Conservation (phyloP, 192 early-diverging fungal genomes). For the Backusella westeae region DNA sequence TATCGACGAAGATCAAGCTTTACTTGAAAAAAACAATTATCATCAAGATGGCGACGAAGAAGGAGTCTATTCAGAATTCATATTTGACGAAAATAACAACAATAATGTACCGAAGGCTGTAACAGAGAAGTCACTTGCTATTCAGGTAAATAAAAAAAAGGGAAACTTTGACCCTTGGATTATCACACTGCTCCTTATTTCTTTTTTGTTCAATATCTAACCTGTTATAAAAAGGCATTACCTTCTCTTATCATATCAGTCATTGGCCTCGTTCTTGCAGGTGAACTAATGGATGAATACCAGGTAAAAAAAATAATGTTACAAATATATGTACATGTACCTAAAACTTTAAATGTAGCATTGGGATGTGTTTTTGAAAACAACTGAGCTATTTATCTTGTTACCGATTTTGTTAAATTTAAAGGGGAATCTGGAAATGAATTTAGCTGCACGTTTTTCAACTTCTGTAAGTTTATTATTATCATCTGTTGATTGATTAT, state of each 20-base stretch:
- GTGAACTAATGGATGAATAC: conserved; percentile 58
- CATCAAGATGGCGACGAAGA: not conserved
- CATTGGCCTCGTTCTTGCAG: conserved; percentile 64
- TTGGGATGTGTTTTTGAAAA: conserved; percentile 62
- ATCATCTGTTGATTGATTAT: not conserved
- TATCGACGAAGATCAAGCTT: not conserved
- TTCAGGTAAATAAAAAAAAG: not conserved
- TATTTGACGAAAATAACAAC: conserved; percentile 4
- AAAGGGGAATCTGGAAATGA: conserved; percentile 91
- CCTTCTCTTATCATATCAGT: conserved; percentile 70
- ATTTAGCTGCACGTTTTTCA: conserved; percentile 76
- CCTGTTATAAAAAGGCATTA: conserved; percentile 39
- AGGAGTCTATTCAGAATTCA: not conserved
- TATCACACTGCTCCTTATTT: not conserved
- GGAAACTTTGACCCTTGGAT: not conserved
- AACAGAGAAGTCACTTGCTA: not conserved
- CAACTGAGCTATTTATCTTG: conserved; percentile 77
- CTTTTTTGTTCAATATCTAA: not conserved
- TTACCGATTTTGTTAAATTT: conserved; percentile 81
- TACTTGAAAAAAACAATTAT: not conserved
- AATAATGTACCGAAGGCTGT: not conserved
- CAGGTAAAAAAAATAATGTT: conserved; percentile 14
- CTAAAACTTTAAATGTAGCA: conserved; percentile 35
- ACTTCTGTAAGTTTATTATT: conserved; percentile 56
- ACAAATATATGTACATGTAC: not conserved